phyloP scores from a whole-genome alignment of 2,329 filamentous ascomycete species.

The Fusarium papillatum region DNA sequence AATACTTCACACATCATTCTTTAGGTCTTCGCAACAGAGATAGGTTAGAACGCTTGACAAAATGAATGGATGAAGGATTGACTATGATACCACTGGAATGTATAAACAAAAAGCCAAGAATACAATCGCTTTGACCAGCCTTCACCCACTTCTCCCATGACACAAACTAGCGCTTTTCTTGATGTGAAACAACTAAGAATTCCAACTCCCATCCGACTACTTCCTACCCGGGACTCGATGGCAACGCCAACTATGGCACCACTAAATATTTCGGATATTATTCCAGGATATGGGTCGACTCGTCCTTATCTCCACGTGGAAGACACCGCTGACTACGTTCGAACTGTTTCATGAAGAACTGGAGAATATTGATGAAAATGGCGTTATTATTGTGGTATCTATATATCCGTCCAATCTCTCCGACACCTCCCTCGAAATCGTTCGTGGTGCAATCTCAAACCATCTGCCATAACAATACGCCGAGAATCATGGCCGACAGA shows the following conservation, averaged over 20 bases:
- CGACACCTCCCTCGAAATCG: background rate
- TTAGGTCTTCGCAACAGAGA: background rate
- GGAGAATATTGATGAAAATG: background rate
- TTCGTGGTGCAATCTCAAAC: background rate
- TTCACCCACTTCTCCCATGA: background rate
- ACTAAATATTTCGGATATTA: too few relatives aligned
- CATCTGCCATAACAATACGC: background rate
- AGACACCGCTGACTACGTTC: background rate
- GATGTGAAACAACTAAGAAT: too few relatives aligned
- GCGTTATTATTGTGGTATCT: background rate
- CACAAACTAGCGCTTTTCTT: background rate
- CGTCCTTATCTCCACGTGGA: background rate
- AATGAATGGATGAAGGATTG: background rate
- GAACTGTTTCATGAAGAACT: background rate
- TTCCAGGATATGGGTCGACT: too few relatives aligned
- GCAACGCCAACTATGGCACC: background rate
- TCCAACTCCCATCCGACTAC: background rate
- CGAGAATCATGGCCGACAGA: background rate
- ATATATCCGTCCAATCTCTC: background rate
- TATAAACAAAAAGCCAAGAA: too few relatives aligned
- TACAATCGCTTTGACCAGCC: too few relatives aligned
- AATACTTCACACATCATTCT: background rate
- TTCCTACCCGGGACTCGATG: background rate
- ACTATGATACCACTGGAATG: background rate
- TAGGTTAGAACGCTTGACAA: too few relatives aligned